Conservation (phyloP, 2,329 filamentous ascomycete species). For the Keithomyces neogunnii region DNA sequence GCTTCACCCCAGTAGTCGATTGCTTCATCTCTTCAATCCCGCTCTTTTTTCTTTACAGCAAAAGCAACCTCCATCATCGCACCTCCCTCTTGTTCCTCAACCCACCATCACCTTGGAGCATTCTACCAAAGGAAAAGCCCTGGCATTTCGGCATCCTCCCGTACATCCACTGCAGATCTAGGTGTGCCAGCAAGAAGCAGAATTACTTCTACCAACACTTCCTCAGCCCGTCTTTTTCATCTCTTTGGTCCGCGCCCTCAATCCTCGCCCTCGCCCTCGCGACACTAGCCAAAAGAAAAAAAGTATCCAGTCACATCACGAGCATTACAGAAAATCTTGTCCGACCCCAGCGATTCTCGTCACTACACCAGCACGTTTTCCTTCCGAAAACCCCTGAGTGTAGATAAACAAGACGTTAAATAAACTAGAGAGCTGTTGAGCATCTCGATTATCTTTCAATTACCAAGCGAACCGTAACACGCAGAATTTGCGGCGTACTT, state of each 20-base stretch:
- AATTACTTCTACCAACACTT: conserved; percentile 16
- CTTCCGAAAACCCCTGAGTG: conserved; percentile 77
- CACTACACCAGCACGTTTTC: conserved; percentile 88
- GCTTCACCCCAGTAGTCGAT: conserved; percentile 26
- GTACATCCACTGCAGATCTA: conserved; percentile 11
- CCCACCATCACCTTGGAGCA: conserved; percentile 11
- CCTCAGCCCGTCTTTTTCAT: conserved; percentile 20
- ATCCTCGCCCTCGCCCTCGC: conserved; percentile 23
- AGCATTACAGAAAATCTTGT: conserved; percentile 29
- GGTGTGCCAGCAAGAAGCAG: conserved; percentile 10
- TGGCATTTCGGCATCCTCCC: conserved; percentile 5
- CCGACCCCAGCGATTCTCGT: conserved; percentile 31
- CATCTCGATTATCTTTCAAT: conserved; percentile 15
- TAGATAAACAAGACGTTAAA: conserved; percentile 39
- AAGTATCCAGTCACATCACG: conserved; percentile 25
- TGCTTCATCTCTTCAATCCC: conserved; percentile 25
- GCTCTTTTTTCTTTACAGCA: conserved; percentile 18
- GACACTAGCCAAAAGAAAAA: conserved; percentile 15
- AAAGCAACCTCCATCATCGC: conserved; percentile 24
- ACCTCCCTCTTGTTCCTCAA: conserved; percentile 18
- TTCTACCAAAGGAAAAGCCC: conserved; percentile 7
- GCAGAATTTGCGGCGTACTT: conserved; percentile 3
- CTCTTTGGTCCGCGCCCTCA: conserved; percentile 22
- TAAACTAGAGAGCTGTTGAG: conserved; percentile 19
- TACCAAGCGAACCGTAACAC: conserved; percentile 3